phyloP scores from a whole-genome alignment of 2,329 filamentous ascomycete genomes.

The Grosmannia clavigera region DNA sequence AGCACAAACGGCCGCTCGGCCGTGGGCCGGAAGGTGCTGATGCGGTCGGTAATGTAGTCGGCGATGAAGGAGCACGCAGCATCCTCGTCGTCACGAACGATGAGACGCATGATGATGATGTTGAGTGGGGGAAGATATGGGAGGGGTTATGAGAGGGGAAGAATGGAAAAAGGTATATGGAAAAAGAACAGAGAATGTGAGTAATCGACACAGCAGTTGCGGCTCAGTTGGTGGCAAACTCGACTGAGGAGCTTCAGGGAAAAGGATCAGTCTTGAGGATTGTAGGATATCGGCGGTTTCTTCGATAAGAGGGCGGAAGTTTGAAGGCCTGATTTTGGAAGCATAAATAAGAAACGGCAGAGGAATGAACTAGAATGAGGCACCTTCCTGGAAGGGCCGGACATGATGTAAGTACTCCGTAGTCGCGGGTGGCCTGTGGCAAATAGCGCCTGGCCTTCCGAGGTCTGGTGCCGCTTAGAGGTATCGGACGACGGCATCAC shows the following conservation, averaged over 20 bases:
- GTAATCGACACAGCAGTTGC: neutral
- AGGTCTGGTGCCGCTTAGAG: neutral
- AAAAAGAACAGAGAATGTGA: neutral
- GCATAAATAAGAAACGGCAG: neutral
- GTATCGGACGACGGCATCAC: neutral
- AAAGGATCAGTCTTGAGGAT: neutral
- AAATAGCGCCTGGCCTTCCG: neutral
- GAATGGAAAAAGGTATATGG: neutral
- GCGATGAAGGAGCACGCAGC: conserved; percentile 56
- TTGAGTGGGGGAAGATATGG: neutral
- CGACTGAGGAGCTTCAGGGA: neutral
- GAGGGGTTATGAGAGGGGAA: neutral
- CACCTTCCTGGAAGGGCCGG: neutral
- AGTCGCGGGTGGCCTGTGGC: neutral
- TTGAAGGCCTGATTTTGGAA: neutral
- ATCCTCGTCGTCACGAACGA: conserved; percentile 53
- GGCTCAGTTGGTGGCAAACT: neutral
- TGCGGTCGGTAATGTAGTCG: conserved; percentile 62
- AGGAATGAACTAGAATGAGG: neutral
- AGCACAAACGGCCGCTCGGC: conserved; percentile 56
- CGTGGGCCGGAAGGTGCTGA: conserved; percentile 54
- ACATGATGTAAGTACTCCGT: neutral
- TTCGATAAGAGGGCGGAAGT: neutral
- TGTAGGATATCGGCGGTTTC: neutral
- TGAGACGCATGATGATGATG: conserved; percentile 51